Evolutionary conservation across 257 asterid species (phyloP), one percentile per base, ranked within the genome.

Genomic region (Scutellaria galericulata): DNA sequence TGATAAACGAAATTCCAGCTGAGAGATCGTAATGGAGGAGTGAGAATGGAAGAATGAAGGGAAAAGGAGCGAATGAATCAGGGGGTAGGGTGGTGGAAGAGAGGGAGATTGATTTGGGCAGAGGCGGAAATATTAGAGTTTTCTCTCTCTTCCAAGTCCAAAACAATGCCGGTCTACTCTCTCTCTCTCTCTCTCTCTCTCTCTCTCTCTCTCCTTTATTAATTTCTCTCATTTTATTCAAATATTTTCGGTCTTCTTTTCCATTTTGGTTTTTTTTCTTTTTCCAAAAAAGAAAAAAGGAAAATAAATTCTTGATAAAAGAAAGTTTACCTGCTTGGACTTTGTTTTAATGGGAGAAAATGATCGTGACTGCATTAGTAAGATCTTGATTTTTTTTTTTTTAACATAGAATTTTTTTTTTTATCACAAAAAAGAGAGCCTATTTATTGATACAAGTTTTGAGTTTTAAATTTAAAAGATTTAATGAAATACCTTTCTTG

Each of bases 131-230:
- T 69, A 41, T 66, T 15, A 44, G 39, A 62, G 52, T 55, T 62
- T 75, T 79, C 77, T 79, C 80, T 75, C 75, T 58, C 78, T 40
- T 70, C 74, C 31, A 57, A 79, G 41, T 63, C 77, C 74, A 52
- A 45, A 56, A 75, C 83, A 74, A 68, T 62, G 9, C 74, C 77
- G 63, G 62, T 52, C 50, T 58, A 65, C 80, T 70, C 77, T 71
- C 80, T 79, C 80, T 70, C 66, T 66, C 82, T 51, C 64, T n/a
- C n/a, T 79, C 77, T 79, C 80, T 75, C 75, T 58, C 78, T 40
- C 80, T 70, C 77, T 71, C 80, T 79, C 80, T 70, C 66, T 66
- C 82, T 51, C 64, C 67, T 64, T 50, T 57, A 40, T 63, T 73
- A 11, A 18, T 27, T 68, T n/a, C 9, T 35, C 10, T 11, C 50